Evolutionary conservation across 202 grass and related monocot species (phyloP).

Genomic region (Saccharum hybrid): DNA sequence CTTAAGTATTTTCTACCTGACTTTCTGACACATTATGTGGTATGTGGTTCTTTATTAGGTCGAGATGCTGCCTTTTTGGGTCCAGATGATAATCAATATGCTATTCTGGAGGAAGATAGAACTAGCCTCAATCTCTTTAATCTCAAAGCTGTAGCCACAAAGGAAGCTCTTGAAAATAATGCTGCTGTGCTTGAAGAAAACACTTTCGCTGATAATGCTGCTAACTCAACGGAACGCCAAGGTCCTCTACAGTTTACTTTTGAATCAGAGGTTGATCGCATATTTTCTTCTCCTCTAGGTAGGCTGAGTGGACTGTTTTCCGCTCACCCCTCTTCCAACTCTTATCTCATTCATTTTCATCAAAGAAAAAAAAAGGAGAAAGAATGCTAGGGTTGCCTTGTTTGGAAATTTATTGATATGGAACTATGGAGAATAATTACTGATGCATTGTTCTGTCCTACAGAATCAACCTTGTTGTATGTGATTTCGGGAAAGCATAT

Average conservation of each 20-base stretch:
- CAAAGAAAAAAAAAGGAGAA: slow-evolving; percentile 17
- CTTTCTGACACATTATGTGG: slow-evolving; percentile 46
- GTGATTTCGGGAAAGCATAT: slow-evolving; percentile 88
- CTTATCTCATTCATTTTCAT: slow-evolving; percentile 22
- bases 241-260: slow-evolving; percentile 85
- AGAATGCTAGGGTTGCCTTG: not conserved
- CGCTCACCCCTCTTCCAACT: slow-evolving; percentile 21
- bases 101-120: slow-evolving; percentile 96
- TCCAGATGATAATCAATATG: slow-evolving; percentile 93
- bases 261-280: slow-evolving; percentile 84
- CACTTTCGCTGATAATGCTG: slow-evolving; percentile 72
- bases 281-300: slow-evolving; percentile 96
- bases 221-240: slow-evolving; percentile 62
- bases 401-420: slow-evolving; percentile 28
- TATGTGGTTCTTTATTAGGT: slow-evolving; percentile 58
- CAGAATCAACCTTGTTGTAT: slow-evolving; percentile 91
- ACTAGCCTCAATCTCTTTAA: slow-evolving; percentile 72
- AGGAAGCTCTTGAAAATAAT: slow-evolving; percentile 89
- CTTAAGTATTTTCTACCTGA: slow-evolving; percentile 32
- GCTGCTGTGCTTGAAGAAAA: slow-evolving; percentile 93
- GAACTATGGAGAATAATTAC: slow-evolving; percentile 31
- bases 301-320: slow-evolving; percentile 32
- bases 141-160: slow-evolving; percentile 71
- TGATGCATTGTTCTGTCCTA: slow-evolving; percentile 37
- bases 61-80: slow-evolving; percentile 92